Evolutionary conservation across 192 early-diverging fungal genomes (phyloP).

Genomic region (Entrophospora sp.): DNA sequence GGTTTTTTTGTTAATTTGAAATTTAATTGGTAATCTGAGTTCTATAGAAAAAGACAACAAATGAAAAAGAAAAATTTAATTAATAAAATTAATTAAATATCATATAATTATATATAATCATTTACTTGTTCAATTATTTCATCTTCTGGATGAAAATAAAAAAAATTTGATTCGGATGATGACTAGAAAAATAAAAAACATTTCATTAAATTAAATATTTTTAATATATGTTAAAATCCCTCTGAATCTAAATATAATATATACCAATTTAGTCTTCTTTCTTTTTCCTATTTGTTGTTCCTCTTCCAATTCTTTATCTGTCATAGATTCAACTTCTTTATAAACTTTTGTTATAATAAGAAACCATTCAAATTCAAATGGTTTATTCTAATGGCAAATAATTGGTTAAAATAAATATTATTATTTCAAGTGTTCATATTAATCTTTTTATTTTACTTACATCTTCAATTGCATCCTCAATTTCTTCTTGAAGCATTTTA

Average conservation of each 20-base stretch:
- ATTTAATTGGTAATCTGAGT: slow-evolving; percentile 68
- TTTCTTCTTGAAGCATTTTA: slow-evolving; percentile 78
- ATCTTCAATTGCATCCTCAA: slow-evolving; percentile 62
- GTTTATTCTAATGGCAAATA: slow-evolving; percentile 43
- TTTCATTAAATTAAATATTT: not conserved
- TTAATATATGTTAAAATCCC: too few relatives aligned
- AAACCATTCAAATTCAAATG: slow-evolving; percentile 77
- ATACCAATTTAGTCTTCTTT: slow-evolving; percentile 38
- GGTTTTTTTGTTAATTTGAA: slow-evolving; percentile 68
- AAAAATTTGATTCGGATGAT: slow-evolving; percentile 39
- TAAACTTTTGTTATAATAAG: slow-evolving; percentile 76
- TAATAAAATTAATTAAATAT: not conserved
- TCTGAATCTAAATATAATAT: slow-evolving; percentile 4
- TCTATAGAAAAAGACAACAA: slow-evolving; percentile 14
- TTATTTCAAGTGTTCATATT: too few relatives aligned
- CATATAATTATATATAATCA: not conserved
- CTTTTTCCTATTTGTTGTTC: slow-evolving; percentile 24
- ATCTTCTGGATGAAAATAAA: slow-evolving; percentile 88
- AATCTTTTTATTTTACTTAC: slow-evolving; percentile 35
- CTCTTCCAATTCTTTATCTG: slow-evolving; percentile 38
- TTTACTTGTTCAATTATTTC: slow-evolving; percentile 66
- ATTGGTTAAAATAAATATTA: slow-evolving; percentile 2
- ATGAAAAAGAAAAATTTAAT: not conserved
- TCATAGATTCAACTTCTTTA: slow-evolving; percentile 55
- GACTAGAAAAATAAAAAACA: slow-evolving; percentile 17